Base-by-base conservation (phyloP, 2,329 filamentous ascomycete species). In the Hysterium pulicare region DNA sequence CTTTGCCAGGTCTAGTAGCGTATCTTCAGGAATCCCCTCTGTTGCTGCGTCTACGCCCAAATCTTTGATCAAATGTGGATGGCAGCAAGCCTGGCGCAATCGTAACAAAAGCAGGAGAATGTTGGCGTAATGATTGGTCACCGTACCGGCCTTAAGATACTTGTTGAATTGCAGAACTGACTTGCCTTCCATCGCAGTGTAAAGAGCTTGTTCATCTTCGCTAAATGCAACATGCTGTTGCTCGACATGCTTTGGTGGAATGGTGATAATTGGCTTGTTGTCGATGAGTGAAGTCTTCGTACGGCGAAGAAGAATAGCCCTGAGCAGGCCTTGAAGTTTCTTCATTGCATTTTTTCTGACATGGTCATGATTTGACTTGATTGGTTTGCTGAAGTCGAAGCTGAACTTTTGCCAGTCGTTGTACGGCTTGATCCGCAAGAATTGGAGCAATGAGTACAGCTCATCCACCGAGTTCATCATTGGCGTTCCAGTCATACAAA, bases 381-480 rank as follows among this genome's bases (percentile, higher is more conserved):
- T 59, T 2, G 76, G 76, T 20, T 67, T 70, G 36, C 74, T 73
- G 42, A 82, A 81, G 40, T 81, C 75, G 2, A 69, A 59, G 32
- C 75, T 76, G 62, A 94, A 95, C 17, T 71, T 69, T 0, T 77
- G 69, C 69, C 77, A 78, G 11, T 78, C 72, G 53, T 78, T 79
- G 63, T 93, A 95, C 2, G 88, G 89, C 46, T 76, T 76, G 58
- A 94, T 90, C 2, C 76, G 74, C 13, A 95, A 73, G 59, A 95
- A 96, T 2, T 79, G 77, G 33, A 95, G 73, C 16, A 95, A 69
- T 1, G 88, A 86, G 56, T 80, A 90, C 3, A 95, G 72, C 55
- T 96, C 90, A 19, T 79, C 73, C 2, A 91, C 81, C 10, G 77
- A 81, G 54, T 95, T 95, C 85, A 93, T 93, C 85, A 91, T 90